Conservation (phyloP, 1,284 basidiomycete genomes). For the Naganishia liquefaciens region DNA sequence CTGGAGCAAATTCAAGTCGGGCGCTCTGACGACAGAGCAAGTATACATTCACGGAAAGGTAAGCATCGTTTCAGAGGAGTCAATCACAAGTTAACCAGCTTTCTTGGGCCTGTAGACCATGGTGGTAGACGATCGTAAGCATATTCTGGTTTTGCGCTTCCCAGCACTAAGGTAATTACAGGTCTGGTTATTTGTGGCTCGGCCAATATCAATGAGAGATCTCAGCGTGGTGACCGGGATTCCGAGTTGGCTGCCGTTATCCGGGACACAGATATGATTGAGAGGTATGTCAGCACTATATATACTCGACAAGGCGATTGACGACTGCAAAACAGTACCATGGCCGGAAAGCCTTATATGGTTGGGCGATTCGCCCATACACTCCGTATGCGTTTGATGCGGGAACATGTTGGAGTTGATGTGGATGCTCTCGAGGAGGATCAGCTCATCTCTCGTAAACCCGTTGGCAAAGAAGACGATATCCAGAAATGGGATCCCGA, state of each 20-base stretch:
- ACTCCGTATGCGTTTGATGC: conserved; percentile 89
- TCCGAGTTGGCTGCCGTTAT: conserved; percentile 92
- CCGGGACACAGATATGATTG: conserved; percentile 94
- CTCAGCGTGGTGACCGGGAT: conserved; percentile 92
- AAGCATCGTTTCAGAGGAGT: neutral
- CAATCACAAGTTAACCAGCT: neutral
- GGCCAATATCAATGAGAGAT: conserved; percentile 98
- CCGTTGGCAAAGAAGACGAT: conserved; percentile 60
- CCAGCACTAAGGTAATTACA: conserved; percentile 30
- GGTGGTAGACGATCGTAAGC: conserved; percentile 82
- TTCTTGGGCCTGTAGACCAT: conserved; percentile 56
- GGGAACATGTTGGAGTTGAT: conserved; percentile 92
- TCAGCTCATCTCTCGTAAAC: conserved; percentile 63
- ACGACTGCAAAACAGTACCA: conserved; percentile 62
- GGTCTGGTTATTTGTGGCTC: conserved; percentile 96
- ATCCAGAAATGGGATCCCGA: conserved; percentile 77
- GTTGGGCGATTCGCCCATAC: conserved; percentile 97
- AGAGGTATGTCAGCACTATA: conserved; percentile 62
- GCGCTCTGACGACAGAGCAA: conserved; percentile 85
- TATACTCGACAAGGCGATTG: neutral
- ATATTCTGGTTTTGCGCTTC: neutral
- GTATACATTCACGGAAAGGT: conserved; percentile 87
- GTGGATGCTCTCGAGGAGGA: conserved; percentile 86
- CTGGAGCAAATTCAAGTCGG: conserved; percentile 88
- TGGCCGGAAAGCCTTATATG: conserved; percentile 93